phyloP scores from a whole-genome alignment of 768 basidiomycete species.

The Cantharellus anzutake region DNA sequence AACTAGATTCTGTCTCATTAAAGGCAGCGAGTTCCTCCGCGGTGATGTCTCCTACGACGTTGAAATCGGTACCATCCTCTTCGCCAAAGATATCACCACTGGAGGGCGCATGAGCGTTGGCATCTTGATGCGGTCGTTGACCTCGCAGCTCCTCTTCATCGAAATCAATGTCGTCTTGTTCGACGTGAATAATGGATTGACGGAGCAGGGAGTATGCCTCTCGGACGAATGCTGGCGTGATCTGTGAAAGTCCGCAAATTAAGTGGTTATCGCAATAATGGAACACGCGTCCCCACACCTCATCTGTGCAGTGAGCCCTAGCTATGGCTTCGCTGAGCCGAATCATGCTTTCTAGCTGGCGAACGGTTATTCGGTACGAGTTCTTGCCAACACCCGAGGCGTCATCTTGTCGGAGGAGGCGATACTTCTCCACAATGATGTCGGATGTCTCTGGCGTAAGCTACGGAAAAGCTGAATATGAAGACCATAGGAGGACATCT shows the following conservation, averaged over 20 bases:
- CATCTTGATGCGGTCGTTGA: constrained; percentile 19
- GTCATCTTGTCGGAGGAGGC: constrained; percentile 82
- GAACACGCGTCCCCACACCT: constrained; percentile 29
- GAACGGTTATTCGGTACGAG: constrained; percentile 93
- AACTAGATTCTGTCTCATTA: constrained; percentile 22
- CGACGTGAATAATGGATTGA: constrained; percentile 97
- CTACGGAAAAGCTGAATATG: constrained; percentile 23
- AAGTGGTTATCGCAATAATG: neutral
- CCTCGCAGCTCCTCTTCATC: constrained; percentile 72
- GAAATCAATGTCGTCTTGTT: constrained; percentile 96
- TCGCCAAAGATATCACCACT: constrained; percentile 12
- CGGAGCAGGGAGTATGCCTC: constrained; percentile 88
- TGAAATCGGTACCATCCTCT: constrained; percentile 33
- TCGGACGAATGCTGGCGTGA: constrained; percentile 82
- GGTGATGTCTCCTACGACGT: constrained; percentile 35
- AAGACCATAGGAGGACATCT: neutral
- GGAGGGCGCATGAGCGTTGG: constrained; percentile 17
- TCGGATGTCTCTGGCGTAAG: constrained; percentile 85
- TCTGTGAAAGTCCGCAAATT: constrained; percentile 26
- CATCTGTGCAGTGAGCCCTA: constrained; percentile 86
- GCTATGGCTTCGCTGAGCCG: constrained; percentile 95
- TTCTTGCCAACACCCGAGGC: constrained; percentile 72
- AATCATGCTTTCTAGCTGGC: constrained; percentile 97
- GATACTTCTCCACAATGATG: constrained; percentile 87
- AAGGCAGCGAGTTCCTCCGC: constrained; percentile 20